Conservation (phyloP, 805 yeast genomes). For the Hanseniaspora meyeri region DNA sequence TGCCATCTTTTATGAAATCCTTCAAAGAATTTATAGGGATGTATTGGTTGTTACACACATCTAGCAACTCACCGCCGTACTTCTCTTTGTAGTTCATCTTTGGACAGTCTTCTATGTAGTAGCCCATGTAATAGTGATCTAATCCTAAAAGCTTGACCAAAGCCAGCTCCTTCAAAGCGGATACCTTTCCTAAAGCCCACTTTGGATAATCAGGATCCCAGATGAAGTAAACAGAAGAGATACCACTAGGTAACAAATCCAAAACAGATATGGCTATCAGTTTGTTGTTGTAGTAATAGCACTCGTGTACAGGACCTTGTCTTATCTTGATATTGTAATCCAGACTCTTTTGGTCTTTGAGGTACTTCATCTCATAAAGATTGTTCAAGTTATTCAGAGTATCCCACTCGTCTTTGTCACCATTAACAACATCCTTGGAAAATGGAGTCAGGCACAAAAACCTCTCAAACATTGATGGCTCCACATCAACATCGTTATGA, state of each 20-base stretch:
- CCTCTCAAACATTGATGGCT: constrained; percentile 39
- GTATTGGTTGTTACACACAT: constrained; percentile 38
- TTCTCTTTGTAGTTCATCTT: constrained; percentile 74
- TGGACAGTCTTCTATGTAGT: constrained; percentile 61
- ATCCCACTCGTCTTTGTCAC: constrained; percentile 22
- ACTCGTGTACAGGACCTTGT: constrained; percentile 64
- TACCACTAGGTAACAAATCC: constrained; percentile 61
- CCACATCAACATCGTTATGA: constrained; percentile 50
- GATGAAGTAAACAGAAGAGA: constrained; percentile 77
- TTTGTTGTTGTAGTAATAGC: constrained; percentile 51
- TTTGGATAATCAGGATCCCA: constrained; percentile 73
- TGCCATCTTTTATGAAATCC: constrained; percentile 20
- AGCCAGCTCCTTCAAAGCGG: constrained; percentile 59
- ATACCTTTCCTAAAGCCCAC: constrained; percentile 62
- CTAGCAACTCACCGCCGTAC: constrained; percentile 65
- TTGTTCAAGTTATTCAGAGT: constrained; percentile 30
- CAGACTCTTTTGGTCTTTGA: background rate
- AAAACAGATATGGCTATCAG: constrained; percentile 65
- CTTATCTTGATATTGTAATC: constrained; percentile 19
- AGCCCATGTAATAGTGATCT: constrained; percentile 63
- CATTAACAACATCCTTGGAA: constrained; percentile 19
- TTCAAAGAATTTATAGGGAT: constrained; percentile 21
- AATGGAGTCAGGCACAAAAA: constrained; percentile 68
- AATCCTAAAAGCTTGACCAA: constrained; percentile 36
- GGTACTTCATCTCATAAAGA: constrained; percentile 4